phyloP scores from a whole-genome alignment of 208 protist species.

The Trypanosoma vivax region DNA sequence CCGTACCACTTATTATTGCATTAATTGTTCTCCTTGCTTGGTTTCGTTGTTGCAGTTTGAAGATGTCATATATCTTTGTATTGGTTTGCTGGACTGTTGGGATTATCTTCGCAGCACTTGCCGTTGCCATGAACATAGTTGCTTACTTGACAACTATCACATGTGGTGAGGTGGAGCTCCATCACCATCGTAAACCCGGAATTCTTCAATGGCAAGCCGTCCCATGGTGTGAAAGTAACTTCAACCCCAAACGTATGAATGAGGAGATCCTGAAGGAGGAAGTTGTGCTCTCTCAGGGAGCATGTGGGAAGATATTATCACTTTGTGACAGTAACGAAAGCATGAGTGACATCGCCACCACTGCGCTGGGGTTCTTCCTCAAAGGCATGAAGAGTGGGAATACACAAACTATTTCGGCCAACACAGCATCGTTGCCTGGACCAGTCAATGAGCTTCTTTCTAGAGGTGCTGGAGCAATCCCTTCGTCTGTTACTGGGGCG shows the following conservation, averaged over 20 bases:
- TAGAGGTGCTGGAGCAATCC: too few species aligned
- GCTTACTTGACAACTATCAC: constrained; percentile 1
- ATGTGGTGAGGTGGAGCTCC: constrained; percentile 22
- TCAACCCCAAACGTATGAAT: constrained; percentile 7
- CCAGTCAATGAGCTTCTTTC: too few species aligned
- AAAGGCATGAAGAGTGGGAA: too few species aligned
- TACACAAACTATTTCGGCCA: too few species aligned
- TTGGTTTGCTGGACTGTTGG: constrained; percentile 24
- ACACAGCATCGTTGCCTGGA: too few species aligned
- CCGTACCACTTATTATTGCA: constrained; percentile 11
- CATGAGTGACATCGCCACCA: too few species aligned
- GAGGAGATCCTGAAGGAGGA: neutral
- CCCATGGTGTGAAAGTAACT: constrained; percentile 10
- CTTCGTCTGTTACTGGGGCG: too few species aligned
- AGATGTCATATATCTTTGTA: constrained; percentile 5
- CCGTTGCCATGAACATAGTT: constrained; percentile 9
- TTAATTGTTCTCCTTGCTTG: constrained; percentile 7
- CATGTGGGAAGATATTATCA: constrained; percentile 2
- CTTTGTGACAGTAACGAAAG: constrained; percentile 5
- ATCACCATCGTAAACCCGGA: constrained; percentile 18
- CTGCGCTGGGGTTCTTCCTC: too few species aligned
- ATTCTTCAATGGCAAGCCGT: constrained; percentile 28
- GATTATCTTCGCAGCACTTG: constrained; percentile 16
- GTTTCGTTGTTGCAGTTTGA: constrained; percentile 5
- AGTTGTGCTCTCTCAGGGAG: neutral